phyloP scores from a whole-genome alignment of 768 basidiomycete genomes.

The Trichaptum fuscoviolaceum region DNA sequence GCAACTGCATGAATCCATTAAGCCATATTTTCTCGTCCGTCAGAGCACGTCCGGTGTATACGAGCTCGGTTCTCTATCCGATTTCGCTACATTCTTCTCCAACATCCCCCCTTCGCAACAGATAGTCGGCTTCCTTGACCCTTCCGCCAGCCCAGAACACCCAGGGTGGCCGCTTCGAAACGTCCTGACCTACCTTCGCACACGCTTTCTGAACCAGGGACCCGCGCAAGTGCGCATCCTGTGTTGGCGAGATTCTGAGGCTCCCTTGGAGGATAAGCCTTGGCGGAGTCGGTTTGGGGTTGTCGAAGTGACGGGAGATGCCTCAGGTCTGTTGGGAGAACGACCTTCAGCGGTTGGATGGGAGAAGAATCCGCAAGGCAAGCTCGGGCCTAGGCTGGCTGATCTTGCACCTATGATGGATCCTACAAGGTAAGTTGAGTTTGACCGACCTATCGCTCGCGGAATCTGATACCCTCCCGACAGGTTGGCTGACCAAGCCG shows the following conservation, averaged over 20 bases:
- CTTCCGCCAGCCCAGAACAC: slow-evolving; percentile 67
- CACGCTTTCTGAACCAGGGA: slow-evolving; percentile 14
- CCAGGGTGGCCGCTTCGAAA: slow-evolving; percentile 95
- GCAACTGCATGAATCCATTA: slow-evolving; percentile 36
- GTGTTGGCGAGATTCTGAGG: slow-evolving; percentile 69
- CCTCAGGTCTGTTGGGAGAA: slow-evolving; percentile 15
- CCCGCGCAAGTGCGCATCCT: slow-evolving; percentile 51
- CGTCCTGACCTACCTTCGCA: slow-evolving; percentile 74
- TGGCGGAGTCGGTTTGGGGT: slow-evolving; percentile 67
- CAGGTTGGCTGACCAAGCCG: slow-evolving; percentile 91
- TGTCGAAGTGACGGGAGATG: slow-evolving; percentile 30
- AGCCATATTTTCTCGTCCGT: slow-evolving; percentile 61
- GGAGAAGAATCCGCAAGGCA: slow-evolving; percentile 90
- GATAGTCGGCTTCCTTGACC: slow-evolving; percentile 73
- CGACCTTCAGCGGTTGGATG: slow-evolving; percentile 79
- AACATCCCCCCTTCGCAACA: slow-evolving; percentile 35
- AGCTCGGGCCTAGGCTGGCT: slow-evolving; percentile 80
- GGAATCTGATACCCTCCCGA: neutral
- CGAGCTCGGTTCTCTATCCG: slow-evolving; percentile 48
- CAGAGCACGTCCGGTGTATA: slow-evolving; percentile 23
- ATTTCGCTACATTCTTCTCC: slow-evolving; percentile 54
- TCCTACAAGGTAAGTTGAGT: slow-evolving; percentile 55
- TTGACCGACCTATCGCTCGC: neutral
- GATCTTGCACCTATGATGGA: slow-evolving; percentile 98
- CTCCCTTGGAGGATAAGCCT: slow-evolving; percentile 29